A percentile compares a stretch with the other conserved stretches of the same genome.
phyloP scores from a whole-genome alignment of 352 stramenopile genomes.

The Phytophthora capsici region DNA sequence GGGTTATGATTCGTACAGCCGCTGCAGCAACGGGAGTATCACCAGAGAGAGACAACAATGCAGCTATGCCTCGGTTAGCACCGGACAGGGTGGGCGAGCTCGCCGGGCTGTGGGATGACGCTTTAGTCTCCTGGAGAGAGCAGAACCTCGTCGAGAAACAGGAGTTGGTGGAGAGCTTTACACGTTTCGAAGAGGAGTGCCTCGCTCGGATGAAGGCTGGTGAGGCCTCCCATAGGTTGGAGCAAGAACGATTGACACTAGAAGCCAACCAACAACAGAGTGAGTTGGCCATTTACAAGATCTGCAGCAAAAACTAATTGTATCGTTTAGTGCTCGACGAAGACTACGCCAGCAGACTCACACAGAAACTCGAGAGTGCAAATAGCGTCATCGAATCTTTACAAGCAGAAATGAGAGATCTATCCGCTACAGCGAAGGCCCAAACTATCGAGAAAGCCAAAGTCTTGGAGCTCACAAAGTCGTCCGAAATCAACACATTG shows the following conservation, averaged over 20 bases:
- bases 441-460: slow-evolving; percentile 3
- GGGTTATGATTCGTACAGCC: slow-evolving; percentile 12
- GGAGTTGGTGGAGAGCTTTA: slow-evolving; percentile 21
- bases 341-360: slow-evolving; percentile 21
- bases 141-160: slow-evolving; percentile 23
- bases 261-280: slow-evolving; percentile 25
- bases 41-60: slow-evolving; percentile 29
- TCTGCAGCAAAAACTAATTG: background rate
- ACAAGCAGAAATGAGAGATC: slow-evolving; percentile 9
- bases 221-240: slow-evolving; percentile 16
- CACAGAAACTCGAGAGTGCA: slow-evolving; percentile 6
- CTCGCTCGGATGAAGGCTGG: slow-evolving; percentile 30
- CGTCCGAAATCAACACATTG: slow-evolving; percentile 45
- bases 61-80: slow-evolving; percentile 9
- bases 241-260: slow-evolving; percentile 21
- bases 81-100: slow-evolving; percentile 31
- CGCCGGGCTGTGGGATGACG: slow-evolving; percentile 40
- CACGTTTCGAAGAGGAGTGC: slow-evolving; percentile 40
- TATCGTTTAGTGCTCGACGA: slow-evolving; percentile 20
- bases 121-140: slow-evolving; percentile 43
- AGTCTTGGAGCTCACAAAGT: slow-evolving; percentile 46
- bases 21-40: slow-evolving; percentile 25
- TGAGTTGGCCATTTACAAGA: slow-evolving; percentile 10
- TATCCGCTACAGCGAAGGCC: slow-evolving; percentile 1
- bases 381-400: slow-evolving; percentile 5